phyloP scores from a whole-genome alignment of 2,329 filamentous ascomycete genomes.

The Cercospora sp. region DNA sequence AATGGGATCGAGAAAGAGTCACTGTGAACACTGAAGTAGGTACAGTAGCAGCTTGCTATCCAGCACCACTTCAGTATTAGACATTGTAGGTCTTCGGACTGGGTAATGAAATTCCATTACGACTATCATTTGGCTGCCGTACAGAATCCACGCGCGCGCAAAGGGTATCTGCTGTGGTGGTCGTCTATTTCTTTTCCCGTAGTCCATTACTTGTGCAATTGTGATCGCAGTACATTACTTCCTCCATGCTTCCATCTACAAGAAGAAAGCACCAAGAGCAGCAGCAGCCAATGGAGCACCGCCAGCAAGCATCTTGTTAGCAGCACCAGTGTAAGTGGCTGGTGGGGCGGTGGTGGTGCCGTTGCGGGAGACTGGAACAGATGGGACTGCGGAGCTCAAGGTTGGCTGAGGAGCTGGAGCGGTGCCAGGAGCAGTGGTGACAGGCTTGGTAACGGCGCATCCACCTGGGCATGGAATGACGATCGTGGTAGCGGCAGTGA shows the following conservation, averaged over 20 bases:
- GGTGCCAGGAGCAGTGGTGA: conserved; percentile 2
- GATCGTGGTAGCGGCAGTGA: conserved; percentile 49
- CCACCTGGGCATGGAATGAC: conserved; percentile 25
- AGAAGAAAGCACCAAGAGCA: conserved; percentile 11
- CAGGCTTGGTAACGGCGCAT: conserved; percentile 21
- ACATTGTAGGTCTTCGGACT: background rate
- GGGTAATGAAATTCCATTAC: no score
- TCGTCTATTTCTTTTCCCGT: background rate
- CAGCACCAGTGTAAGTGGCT: conserved; percentile 6
- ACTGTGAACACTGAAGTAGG: no score
- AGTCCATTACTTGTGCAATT: background rate
- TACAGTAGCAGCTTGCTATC: background rate
- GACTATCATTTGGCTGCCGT: background rate
- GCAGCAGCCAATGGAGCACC: background rate
- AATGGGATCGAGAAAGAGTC: no score
- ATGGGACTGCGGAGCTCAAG: background rate
- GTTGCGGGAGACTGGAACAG: background rate
- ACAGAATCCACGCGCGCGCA: background rate
- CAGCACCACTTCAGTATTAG: background rate
- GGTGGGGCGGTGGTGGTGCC: background rate
- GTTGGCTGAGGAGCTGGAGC: background rate
- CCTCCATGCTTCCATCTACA: background rate
- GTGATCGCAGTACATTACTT: background rate
- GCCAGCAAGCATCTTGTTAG: background rate
- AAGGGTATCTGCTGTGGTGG: background rate